Evolutionary conservation across 2,329 filamentous ascomycete species (phyloP).

Genomic region (Sporothrix sp.): DNA sequence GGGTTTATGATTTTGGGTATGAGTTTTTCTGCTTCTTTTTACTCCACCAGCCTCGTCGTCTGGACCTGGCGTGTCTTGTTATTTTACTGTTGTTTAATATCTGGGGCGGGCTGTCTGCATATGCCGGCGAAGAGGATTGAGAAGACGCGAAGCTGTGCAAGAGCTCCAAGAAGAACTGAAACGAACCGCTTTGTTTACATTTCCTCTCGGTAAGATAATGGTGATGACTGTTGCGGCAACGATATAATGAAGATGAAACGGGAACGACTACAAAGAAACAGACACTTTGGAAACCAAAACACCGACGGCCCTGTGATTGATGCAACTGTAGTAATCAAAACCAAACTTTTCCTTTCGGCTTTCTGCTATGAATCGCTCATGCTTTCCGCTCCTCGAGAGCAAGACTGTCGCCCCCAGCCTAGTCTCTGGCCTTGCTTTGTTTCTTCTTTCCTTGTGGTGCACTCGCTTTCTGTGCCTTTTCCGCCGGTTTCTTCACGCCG

Average conservation of each 20-base stretch:
- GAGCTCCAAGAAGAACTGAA: neutral
- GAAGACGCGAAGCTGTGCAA: neutral
- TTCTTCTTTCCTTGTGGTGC: conserved; percentile 8
- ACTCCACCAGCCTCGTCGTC: conserved; percentile 2
- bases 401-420: neutral
- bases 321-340: neutral
- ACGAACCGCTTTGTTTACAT: neutral
- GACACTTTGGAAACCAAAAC: neutral
- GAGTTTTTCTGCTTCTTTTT: conserved; percentile 15
- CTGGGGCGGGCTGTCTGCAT: neutral
- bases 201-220: neutral
- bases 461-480: conserved; percentile 10
- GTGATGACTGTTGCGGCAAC: neutral
- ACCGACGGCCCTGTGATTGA: neutral
- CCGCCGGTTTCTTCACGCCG: no score
- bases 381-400: neutral
- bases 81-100: conserved; percentile 15
- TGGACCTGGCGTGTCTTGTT: conserved; percentile 4
- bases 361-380: neutral
- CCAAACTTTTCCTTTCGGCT: neutral
- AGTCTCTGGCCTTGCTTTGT: conserved; percentile 13
- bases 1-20: conserved; percentile 16
- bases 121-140: neutral
- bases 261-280: neutral
- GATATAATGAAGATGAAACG: neutral